phyloP scores from a whole-genome alignment of 768 basidiomycete genomes.

The Hericium coralloides region DNA sequence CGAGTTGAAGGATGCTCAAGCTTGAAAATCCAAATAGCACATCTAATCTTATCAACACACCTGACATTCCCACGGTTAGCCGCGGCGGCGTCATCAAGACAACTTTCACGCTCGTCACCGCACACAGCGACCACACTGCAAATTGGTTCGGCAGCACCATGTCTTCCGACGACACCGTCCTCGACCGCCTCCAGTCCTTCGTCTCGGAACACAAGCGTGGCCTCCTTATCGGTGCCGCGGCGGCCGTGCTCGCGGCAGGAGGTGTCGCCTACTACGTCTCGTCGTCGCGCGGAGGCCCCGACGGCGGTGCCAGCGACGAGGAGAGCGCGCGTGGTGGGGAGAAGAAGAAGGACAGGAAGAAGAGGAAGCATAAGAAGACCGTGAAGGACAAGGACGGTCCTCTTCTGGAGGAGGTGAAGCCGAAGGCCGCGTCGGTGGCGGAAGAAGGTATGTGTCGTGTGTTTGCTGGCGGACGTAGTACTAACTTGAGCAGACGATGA shows the following conservation, averaged over 20 bases:
- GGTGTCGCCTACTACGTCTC: conserved; percentile 73
- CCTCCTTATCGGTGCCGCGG: conserved; percentile 64
- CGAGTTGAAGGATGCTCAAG: background rate
- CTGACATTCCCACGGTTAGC: background rate
- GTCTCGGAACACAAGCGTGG: conserved; percentile 72
- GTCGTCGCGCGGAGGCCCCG: conserved; percentile 32
- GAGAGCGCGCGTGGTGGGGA: conserved; percentile 20
- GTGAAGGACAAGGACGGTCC: conserved; percentile 59
- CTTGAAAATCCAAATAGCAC: background rate
- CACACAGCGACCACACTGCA: background rate
- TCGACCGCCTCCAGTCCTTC: conserved; percentile 61
- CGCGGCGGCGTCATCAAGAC: background rate
- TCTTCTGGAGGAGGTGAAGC: conserved; percentile 66
- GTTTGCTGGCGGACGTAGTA: background rate
- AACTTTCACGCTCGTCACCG: background rate
- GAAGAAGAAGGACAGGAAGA: conserved; percentile 44
- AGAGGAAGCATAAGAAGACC: conserved; percentile 36
- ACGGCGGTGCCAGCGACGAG: conserved; percentile 16
- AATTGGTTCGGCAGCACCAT: too few species aligned
- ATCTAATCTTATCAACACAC: background rate
- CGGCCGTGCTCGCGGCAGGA: conserved; percentile 60
- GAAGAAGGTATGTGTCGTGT: conserved; percentile 15
- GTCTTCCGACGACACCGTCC: conserved; percentile 16
- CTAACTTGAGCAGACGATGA: conserved; percentile 26
- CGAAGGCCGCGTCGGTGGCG: conserved; percentile 27